Conservation (phyloP, 768 basidiomycete species). For the Mycena latifolia region DNA sequence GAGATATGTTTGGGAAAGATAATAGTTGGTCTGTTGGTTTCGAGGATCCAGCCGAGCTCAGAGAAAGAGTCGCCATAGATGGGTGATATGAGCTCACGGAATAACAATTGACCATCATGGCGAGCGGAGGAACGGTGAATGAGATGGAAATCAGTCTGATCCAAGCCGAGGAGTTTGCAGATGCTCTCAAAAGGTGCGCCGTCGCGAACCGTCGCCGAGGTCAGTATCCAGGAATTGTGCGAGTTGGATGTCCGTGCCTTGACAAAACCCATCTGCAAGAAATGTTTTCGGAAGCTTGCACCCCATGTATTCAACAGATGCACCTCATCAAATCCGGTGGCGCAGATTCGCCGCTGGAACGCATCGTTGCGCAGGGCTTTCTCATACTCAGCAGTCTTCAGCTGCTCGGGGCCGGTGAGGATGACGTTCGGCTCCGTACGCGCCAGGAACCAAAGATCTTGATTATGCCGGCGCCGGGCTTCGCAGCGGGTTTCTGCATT, state of each 20-base stretch:
- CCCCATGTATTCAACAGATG: constrained; percentile 33
- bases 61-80: constrained; percentile 20
- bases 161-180: constrained; percentile 24
- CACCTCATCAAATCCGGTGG: constrained; percentile 29
- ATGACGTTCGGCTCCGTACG: neutral
- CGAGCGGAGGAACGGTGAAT: constrained; percentile 28
- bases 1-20: too few relatives aligned
- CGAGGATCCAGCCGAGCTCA: too few relatives aligned
- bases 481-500: neutral
- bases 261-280: constrained; percentile 31
- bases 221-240: constrained; percentile 21
- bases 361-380: constrained; percentile 10
- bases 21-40: too few relatives aligned
- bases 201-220: constrained; percentile 31
- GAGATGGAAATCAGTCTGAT: constrained; percentile 11
- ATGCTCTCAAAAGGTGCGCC: constrained; percentile 16
- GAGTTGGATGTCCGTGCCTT: neutral
- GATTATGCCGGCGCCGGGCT: neutral
- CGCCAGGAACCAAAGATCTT: neutral
- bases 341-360: constrained; percentile 12
- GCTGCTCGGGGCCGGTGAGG: neutral
- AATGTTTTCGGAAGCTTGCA: constrained; percentile 22
- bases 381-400: neutral
- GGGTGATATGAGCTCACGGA: constrained; percentile 18
- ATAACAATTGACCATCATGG: constrained; percentile 23